Evolutionary conservation across 1,139 yeast genomes (phyloP).

Genomic region (Keqinozyma sinolaborantium): DNA sequence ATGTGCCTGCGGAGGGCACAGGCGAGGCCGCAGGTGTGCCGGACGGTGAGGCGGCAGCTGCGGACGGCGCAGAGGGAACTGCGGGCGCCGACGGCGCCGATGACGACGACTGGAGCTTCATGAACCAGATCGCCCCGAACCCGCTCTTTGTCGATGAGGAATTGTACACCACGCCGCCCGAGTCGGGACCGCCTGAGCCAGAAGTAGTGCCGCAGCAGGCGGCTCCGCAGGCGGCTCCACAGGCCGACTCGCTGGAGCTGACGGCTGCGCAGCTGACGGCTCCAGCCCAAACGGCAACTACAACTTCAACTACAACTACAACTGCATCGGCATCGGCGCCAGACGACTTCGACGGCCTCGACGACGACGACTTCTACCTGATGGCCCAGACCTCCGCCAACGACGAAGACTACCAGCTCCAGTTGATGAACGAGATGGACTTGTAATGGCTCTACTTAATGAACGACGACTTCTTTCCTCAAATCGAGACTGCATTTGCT

Average conservation of each 20-base stretch:
- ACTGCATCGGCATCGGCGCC: neutral
- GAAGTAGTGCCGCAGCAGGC: neutral
- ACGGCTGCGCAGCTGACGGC: neutral
- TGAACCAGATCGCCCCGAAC: slow-evolving; percentile 4
- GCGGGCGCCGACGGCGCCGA: slow-evolving; percentile 1
- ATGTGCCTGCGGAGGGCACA: slow-evolving; percentile 6
- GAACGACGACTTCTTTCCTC: too few relatives aligned
- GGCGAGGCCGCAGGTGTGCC: neutral
- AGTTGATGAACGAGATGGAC: slow-evolving; percentile 38
- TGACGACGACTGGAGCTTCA: slow-evolving; percentile 5
- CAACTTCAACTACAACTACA: neutral
- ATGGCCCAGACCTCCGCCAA: slow-evolving; percentile 5
- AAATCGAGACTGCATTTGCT: too few relatives aligned
- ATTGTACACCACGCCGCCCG: slow-evolving; percentile 10
- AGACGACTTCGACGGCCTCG: slow-evolving; percentile 8
- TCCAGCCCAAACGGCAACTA: slow-evolving; percentile 1
- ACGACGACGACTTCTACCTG: slow-evolving; percentile 7
- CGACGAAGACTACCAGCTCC: slow-evolving; percentile 29
- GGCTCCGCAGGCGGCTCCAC: too few relatives aligned
- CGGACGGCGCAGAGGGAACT: too few relatives aligned
- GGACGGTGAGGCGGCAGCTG: neutral
- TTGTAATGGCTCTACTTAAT: too few relatives aligned
- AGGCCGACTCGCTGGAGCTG: neutral
- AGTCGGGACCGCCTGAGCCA: neutral
- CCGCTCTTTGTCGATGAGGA: slow-evolving; percentile 16